Evolutionary conservation across 768 basidiomycete genomes (phyloP), one percentile per base, ranked within the genome.

Genomic region (Xerocomus spinulosus): DNA sequence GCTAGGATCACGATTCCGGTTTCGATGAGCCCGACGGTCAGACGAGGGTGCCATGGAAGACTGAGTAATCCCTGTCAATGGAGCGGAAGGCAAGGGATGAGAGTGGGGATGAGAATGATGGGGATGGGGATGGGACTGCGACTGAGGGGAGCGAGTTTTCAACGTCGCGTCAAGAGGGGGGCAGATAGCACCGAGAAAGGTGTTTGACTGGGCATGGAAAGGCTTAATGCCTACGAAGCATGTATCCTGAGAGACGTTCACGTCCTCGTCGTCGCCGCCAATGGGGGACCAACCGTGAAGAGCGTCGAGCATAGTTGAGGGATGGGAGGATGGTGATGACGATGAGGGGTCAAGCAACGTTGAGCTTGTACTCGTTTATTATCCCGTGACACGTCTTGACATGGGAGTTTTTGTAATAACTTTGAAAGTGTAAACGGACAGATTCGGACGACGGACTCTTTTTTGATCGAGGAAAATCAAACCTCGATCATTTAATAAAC

Each of bases 1-100:
- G n/a, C 62, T 66, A 1, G 82, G 77, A 48, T 82, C 77, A 9
- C 70, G 68, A 45, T 68, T 61, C 33, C 73, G 70, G 42, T 74
- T 69, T 20, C 66, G 63, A 38, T 65, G 66, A 26, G 70, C 63
- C 7, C 69, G 68, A 37, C 71, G 67, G 18, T 70, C 62, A n/a
- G 70, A 70, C n/a, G 73, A 71, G 42, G 70, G 58, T 28, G 67
- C 60, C 17, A 60, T 49, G 24, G 54, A n/a, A 5, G 52, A 20
- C 10, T 32, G 53, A 5, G 46, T 23, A 21, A 24, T 7, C 17
- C 18, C 44, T 12, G 38, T 30, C 14, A 29, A 44, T 9, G 46
- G 40, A 17, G 40, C 4, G 3, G 35, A 23, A 8, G 46, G 25
- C 7, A 30, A n/a, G 26, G 26, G 26, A 28, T 28, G 5, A 10